These are phyloP conservation scores for Penicillium odoratum DNA, from an alignment of 495 filamentous ascomycete genomes.

Conservation along the genomic window DNA sequence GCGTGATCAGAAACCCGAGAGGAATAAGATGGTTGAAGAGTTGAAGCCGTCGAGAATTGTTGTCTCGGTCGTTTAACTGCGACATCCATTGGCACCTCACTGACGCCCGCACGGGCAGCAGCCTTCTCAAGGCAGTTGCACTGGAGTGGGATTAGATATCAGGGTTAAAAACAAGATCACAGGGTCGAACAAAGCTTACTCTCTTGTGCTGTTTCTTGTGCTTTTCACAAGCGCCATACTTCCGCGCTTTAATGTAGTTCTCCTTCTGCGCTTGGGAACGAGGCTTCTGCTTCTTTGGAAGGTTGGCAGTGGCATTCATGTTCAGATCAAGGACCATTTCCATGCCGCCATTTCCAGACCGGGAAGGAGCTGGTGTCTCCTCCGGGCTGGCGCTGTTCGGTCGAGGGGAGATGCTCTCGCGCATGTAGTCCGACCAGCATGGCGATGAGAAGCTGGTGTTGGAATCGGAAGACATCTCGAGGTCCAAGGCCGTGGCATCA, in stretches of 20 bases:
- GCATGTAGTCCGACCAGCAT: conserved; percentile 36
- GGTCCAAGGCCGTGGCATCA: conserved; percentile 30
- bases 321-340: conserved; percentile 51
- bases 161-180: neutral
- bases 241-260: conserved; percentile 50
- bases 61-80: conserved; percentile 11
- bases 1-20: conserved; percentile 18
- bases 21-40: conserved; percentile 13
- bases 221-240: conserved; percentile 48
- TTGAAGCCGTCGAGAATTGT: conserved; percentile 2
- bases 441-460: conserved; percentile 42
- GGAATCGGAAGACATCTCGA: conserved; percentile 34
- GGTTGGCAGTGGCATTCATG: conserved; percentile 45
- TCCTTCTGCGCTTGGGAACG: conserved; percentile 47
- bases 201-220: conserved; percentile 51
- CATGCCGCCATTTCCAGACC: conserved; percentile 28
- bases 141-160: conserved; percentile 30
- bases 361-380: conserved; percentile 19
- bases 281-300: conserved; percentile 49
- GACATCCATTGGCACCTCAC: conserved; percentile 18
- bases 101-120: conserved; percentile 25
- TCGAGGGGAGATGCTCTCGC: conserved; percentile 27
- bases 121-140: conserved; percentile 49
- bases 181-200: conserved; percentile 27
- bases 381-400: conserved; percentile 23